Base-by-base conservation (phyloP, 2,329 filamentous ascomycete species). In the Endothia cerciana region DNA sequence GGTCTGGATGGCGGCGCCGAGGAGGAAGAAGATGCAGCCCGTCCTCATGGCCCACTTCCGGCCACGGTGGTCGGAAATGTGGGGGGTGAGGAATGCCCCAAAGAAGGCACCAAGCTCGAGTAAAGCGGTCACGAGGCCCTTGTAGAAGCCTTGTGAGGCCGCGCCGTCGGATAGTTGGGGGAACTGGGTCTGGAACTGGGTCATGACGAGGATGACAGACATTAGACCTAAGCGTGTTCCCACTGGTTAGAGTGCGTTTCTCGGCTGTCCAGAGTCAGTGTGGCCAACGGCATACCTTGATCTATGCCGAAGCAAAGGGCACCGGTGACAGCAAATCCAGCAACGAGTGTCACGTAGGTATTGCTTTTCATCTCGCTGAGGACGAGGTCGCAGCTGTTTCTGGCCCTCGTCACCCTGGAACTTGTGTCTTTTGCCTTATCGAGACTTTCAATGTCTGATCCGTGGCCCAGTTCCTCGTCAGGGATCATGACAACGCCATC, bases 261-360 rank as follows among this genome's bases (percentile, higher is more conserved):
- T 36, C 10, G 33, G 10, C 4, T 5, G 10, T 36, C 33, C 33
- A 10, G 33, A 36, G 33, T 6, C 33, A 10, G 10, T 36, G 33
- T 36, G 33, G 10, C 33, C 5, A n/a, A n/a, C 22, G 8, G 33
- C 62, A 36, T 58, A 63, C 62, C 62, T 58, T 63, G 62, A 41
- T 63, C 1, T 73, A 77, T 62, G 71, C 73, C 56, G 64, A 68
- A 3, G 76, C 78, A 49, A n/a, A 67, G 38, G 66, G 70, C 63
- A 30, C 11, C 68, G 61, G 62, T 79, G 77, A 69, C 71, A 77
- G 60, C 70, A 77, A 76, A 76, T 51, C 78, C 79, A 1, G 74
- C 68, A 2, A 64, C 62, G 19, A 55, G 53, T 30, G 62, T 64
- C 28, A 64, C 62, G 15, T 64, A 64, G 22, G 40, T 19, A 4